A percentile compares a stretch with the other conserved stretches of the same genome.
Evolutionary conservation across 148 eudicot species (phyloP).

Genomic region (Linanthus parryae): DNA sequence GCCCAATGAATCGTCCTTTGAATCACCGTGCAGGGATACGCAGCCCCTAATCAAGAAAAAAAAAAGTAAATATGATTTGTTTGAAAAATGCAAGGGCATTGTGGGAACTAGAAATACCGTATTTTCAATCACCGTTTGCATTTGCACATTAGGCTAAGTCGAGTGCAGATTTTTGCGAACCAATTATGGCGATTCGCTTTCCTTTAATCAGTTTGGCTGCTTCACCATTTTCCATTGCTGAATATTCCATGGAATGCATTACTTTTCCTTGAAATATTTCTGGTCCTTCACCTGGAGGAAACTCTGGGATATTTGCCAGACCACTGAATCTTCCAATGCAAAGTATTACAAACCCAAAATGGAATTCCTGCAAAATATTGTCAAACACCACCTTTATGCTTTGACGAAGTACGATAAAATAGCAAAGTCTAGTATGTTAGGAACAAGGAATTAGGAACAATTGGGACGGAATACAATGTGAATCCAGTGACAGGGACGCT

Average conservation of each 20-base stretch:
- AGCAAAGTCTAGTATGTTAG: no score
- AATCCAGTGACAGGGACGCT: background rate
- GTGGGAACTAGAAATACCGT: background rate
- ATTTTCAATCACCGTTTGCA: slow-evolving; percentile 15
- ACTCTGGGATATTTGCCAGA: slow-evolving; percentile 20
- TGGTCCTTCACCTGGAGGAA: slow-evolving; percentile 16
- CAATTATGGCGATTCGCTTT: slow-evolving; percentile 16
- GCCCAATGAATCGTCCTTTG: slow-evolving; percentile 28
- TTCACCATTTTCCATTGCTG: slow-evolving; percentile 12
- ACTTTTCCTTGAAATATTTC: slow-evolving; percentile 21
- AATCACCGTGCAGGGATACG: slow-evolving; percentile 18
- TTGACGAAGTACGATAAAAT: no score
- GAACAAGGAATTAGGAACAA: background rate
- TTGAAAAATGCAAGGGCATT: background rate
- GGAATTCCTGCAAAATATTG: slow-evolving; percentile 12
- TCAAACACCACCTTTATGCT: background rate
- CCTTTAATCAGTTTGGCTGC: slow-evolving; percentile 10
- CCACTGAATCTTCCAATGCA: slow-evolving; percentile 26
- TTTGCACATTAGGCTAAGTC: slow-evolving; percentile 25
- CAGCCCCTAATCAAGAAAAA: slow-evolving; percentile 7
- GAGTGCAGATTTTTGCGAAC: slow-evolving; percentile 33
- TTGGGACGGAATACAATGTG: background rate
- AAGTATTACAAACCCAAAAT: slow-evolving; percentile 24
- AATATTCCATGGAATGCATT: slow-evolving; percentile 28
- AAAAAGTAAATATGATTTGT: background rate